These are phyloP conservation scores for Fusarium neocosmosporiellum DNA, from an alignment of 2,329 filamentous ascomycete genomes.

Conservation along the genomic window DNA sequence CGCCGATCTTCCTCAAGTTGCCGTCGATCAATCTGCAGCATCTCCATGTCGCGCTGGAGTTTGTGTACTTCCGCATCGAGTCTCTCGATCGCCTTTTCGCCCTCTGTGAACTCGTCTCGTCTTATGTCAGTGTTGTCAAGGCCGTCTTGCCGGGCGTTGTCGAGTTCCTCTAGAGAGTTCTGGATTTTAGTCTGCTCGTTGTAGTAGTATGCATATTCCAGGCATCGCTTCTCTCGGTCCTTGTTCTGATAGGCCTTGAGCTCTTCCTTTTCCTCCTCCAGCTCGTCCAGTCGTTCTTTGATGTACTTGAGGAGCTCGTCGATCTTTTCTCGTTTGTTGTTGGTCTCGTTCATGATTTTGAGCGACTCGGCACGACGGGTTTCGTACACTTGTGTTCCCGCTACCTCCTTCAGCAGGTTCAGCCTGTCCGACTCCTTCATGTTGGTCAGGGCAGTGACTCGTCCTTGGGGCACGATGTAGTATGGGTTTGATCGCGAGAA, in stretches of 20 bases:
- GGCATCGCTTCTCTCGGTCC: slow-evolving; percentile 88
- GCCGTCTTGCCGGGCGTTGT: slow-evolving; percentile 82
- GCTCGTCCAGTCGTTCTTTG: slow-evolving; percentile 85
- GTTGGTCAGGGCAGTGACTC: slow-evolving; percentile 94
- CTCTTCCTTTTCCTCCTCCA: slow-evolving; percentile 98
- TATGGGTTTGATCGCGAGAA: slow-evolving; percentile 98
- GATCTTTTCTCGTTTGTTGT: slow-evolving; percentile 93
- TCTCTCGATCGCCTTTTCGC: slow-evolving; percentile 81
- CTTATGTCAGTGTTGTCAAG: slow-evolving; percentile 87
- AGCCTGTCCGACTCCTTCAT: slow-evolving; percentile 97
- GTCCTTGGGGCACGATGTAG: slow-evolving; percentile 98
- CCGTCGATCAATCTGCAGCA: slow-evolving; percentile 84
- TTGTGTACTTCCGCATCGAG: slow-evolving; percentile 84
- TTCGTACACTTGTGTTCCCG: slow-evolving; percentile 97
- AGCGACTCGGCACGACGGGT: slow-evolving; percentile 88
- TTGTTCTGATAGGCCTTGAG: slow-evolving; percentile 94
- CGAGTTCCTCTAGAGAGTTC: slow-evolving; percentile 82
- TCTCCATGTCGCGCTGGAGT: slow-evolving; percentile 83
- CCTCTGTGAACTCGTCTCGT: slow-evolving; percentile 78
- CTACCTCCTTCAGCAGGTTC: slow-evolving; percentile 95
- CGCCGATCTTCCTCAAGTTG: slow-evolving; percentile 92
- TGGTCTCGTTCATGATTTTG: slow-evolving; percentile 97
- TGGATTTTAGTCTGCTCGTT: slow-evolving; percentile 86
- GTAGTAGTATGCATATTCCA: slow-evolving; percentile 95
- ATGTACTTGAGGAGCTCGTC: slow-evolving; percentile 93